Percentiles rank a stretch among this genome's conserved stretches.
phyloP scores from a whole-genome alignment of 2,329 filamentous ascomycete species.

The Exophiala calicioides region DNA sequence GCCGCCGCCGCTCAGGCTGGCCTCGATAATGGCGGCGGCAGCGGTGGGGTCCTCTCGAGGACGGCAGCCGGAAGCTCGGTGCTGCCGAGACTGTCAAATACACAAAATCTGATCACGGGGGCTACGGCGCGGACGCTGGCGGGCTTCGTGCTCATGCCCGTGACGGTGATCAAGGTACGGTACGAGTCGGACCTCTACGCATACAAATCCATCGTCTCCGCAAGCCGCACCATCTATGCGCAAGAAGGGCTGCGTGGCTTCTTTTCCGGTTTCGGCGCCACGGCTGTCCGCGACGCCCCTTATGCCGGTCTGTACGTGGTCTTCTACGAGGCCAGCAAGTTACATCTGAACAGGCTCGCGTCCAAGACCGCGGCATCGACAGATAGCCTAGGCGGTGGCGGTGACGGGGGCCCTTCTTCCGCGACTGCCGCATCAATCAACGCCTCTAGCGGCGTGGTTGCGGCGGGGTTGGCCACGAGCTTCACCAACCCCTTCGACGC shows the following conservation, averaged over 20 bases:
- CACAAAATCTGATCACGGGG: conserved; percentile 81
- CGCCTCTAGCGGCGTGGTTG: conserved; percentile 77
- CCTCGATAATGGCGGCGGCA: conserved; percentile 19
- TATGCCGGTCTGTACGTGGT: conserved; percentile 94
- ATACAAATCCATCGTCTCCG: conserved; percentile 74
- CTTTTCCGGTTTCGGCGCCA: conserved; percentile 91
- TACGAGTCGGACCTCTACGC: conserved; percentile 87
- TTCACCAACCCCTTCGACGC: conserved; percentile 97
- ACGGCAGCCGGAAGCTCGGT: no score
- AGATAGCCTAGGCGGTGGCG: conserved; percentile 31
- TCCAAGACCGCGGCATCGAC: background rate
- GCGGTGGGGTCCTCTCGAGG: no score
- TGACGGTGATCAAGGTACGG: conserved; percentile 94
- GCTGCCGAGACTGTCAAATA: conserved; percentile 78
- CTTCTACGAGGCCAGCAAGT: conserved; percentile 86
- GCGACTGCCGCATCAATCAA: conserved; percentile 68
- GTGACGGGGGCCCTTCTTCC: conserved; percentile 8
- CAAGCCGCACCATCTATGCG: conserved; percentile 71
- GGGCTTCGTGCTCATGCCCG: conserved; percentile 89
- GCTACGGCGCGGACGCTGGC: conserved; percentile 81
- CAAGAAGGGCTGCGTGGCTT: conserved; percentile 78
- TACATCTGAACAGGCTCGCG: conserved; percentile 50
- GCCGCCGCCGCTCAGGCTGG: conserved; percentile 25
- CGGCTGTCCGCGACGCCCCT: conserved; percentile 89
- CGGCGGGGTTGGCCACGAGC: conserved; percentile 78